Evolutionary conservation across 2,329 filamentous ascomycete species (phyloP).

Genomic region (Colletotrichum sp.): DNA sequence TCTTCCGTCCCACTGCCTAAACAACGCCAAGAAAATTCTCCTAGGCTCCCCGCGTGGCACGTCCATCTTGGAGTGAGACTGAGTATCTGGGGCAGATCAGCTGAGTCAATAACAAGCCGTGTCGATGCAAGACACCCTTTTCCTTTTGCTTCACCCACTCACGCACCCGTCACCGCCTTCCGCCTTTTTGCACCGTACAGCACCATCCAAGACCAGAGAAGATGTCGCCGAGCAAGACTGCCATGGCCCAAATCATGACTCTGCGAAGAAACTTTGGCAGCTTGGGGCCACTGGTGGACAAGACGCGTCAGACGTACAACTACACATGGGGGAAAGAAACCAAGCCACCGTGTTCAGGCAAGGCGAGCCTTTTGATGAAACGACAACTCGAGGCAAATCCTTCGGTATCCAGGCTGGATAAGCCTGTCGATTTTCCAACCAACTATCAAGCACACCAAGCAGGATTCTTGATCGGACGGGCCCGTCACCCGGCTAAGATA

Average conservation of each 20-base stretch:
- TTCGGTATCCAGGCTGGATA: not conserved
- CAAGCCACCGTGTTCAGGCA: not conserved
- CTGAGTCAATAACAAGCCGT: not conserved
- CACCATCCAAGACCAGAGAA: not conserved
- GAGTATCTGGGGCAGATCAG: not conserved
- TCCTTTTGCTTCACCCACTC: not conserved
- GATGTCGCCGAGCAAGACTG: not conserved
- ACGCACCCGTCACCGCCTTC: not conserved
- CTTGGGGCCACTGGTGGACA: not conserved
- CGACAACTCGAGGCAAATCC: not conserved
- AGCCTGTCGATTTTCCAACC: not conserved
- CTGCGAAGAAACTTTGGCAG: not conserved
- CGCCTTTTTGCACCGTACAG: not conserved
- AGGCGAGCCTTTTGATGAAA: not conserved
- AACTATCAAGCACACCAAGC: not conserved
- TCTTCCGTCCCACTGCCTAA: not conserved
- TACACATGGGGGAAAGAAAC: not conserved
- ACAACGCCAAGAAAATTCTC: not conserved
- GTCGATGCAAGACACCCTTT: not conserved
- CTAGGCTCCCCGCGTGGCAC: constrained; percentile 42
- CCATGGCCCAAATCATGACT: not conserved
- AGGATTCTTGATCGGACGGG: not conserved
- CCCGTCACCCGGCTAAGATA: not conserved
- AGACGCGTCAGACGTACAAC: not conserved
- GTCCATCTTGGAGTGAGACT: constrained; percentile 10